These are phyloP conservation scores for Daphne laureola DNA, from an alignment of 441 rosid genomes.

Conservation along the genomic window DNA sequence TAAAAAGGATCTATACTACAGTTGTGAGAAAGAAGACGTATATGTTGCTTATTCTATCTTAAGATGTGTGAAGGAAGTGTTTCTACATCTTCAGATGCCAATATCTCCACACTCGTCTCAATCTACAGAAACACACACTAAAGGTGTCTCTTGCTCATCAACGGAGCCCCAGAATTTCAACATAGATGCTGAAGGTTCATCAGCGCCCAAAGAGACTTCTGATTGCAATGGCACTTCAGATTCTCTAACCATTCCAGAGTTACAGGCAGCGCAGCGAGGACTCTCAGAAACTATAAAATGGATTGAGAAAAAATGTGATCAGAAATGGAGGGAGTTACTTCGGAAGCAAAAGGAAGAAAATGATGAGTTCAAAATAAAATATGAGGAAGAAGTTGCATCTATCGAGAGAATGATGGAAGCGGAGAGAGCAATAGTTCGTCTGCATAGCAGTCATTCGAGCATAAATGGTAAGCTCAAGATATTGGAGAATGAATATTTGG, in stretches of 20 bases:
- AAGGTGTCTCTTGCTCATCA: constrained; percentile 18
- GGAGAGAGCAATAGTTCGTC: constrained; percentile 50
- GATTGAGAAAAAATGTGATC: constrained; percentile 43
- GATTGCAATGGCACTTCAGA: constrained; percentile 25
- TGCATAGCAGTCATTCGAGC: constrained; percentile 23
- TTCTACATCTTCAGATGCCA: constrained; percentile 28
- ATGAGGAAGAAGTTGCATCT: constrained; percentile 32
- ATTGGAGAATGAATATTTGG: constrained; percentile 39
- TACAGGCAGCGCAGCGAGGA: constrained; percentile 32
- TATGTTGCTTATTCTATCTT: constrained; percentile 46
- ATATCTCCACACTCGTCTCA: constrained; percentile 23
- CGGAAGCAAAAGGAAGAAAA: constrained; percentile 35
- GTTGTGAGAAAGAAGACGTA: constrained; percentile 63
- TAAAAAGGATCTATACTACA: constrained; percentile 47
- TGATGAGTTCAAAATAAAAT: constrained; percentile 23
- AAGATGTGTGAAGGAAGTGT: constrained; percentile 53
- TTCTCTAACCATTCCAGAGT: constrained; percentile 17
- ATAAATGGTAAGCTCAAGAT: constrained; percentile 38
- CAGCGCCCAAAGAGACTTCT: constrained; percentile 23
- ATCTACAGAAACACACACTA: constrained; percentile 21
- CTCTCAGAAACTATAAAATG: constrained; percentile 33
- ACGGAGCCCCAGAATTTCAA: constrained; percentile 18
- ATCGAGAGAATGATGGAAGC: constrained; percentile 34
- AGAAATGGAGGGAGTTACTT: constrained; percentile 33
- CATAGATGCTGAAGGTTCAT: constrained; percentile 20